Evolutionary conservation across 768 basidiomycete genomes (phyloP).

Genomic region (Guyanaporus albipodus): DNA sequence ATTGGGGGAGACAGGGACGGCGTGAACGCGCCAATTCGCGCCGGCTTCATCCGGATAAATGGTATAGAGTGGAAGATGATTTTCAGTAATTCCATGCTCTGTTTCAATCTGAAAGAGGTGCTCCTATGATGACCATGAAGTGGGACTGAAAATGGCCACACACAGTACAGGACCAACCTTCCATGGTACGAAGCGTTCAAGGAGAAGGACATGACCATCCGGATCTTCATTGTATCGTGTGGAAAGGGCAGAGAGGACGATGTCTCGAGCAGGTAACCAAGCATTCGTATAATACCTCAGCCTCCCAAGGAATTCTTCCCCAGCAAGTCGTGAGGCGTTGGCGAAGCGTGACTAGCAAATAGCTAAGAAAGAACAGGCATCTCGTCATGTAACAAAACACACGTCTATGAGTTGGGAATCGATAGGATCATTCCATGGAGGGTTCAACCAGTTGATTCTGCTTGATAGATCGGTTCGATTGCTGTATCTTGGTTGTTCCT

Average conservation of each 20-base stretch:
- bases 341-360: constrained; percentile 59
- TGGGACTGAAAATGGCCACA: not conserved
- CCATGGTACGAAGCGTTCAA: constrained; percentile 82
- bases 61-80: constrained; percentile 70
- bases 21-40: constrained; percentile 87
- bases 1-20: constrained; percentile 76
- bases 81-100: constrained; percentile 42
- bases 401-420: constrained; percentile 72
- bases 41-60: constrained; percentile 83
- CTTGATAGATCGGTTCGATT: constrained; percentile 79
- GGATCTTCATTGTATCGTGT: constrained; percentile 59
- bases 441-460: constrained; percentile 82
- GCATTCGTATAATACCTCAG: constrained; percentile 81
- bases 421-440: constrained; percentile 84
- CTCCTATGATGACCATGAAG: constrained; percentile 46
- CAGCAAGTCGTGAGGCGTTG: constrained; percentile 77
- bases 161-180: constrained; percentile 48
- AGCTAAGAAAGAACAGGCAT: constrained; percentile 10
- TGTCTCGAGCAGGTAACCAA: constrained; percentile 88
- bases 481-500: constrained; percentile 66
- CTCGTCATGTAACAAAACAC: constrained; percentile 26
- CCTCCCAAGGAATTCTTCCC: constrained; percentile 76
- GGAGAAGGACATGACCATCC: constrained; percentile 72
- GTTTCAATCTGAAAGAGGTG: constrained; percentile 87
- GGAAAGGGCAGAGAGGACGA: constrained; percentile 60